Evolutionary conservation across 352 stramenopile genomes (phyloP).

Genomic region (Pythium angustatum): DNA sequence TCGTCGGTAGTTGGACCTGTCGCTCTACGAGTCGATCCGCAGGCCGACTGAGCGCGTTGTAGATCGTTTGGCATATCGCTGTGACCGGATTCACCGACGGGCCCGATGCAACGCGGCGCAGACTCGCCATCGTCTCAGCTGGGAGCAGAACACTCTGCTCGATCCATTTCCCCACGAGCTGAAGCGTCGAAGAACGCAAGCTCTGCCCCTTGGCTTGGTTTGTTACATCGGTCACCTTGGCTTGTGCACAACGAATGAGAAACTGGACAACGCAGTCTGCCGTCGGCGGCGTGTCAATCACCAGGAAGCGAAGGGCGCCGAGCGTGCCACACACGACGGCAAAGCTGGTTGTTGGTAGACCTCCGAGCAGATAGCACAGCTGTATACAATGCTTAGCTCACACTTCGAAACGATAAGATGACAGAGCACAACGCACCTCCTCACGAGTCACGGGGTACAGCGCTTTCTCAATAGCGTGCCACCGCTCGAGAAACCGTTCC

Average conservation of each 20-base stretch:
- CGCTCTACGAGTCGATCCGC: not conserved
- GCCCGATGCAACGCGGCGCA: not conserved
- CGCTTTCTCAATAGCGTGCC: not conserved
- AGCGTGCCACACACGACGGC: not conserved
- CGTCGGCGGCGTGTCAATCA: not conserved
- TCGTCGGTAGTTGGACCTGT: not conserved
- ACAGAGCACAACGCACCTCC: slow-evolving; percentile 32
- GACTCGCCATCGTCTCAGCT: not conserved
- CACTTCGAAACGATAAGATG: not conserved
- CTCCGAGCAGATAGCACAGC: slow-evolving; percentile 22
- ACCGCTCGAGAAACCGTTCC: not conserved
- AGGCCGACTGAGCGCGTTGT: slow-evolving; percentile 7
- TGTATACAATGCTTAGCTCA: no score
- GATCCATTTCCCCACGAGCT: slow-evolving; percentile 7
- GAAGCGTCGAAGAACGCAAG: not conserved
- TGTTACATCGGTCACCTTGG: not conserved
- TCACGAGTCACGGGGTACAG: slow-evolving; percentile 33
- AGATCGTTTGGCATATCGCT: not conserved
- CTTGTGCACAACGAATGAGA: slow-evolving; percentile 5
- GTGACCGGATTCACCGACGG: not conserved
- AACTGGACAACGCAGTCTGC: slow-evolving; percentile 15
- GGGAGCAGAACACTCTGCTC: slow-evolving; percentile 2
- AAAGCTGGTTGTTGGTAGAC: slow-evolving; percentile 6
- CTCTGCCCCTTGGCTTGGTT: not conserved
- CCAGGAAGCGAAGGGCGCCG: not conserved